Conservation (phyloP, 495 filamentous ascomycete species). For the Aspergillus nidulans region DNA sequence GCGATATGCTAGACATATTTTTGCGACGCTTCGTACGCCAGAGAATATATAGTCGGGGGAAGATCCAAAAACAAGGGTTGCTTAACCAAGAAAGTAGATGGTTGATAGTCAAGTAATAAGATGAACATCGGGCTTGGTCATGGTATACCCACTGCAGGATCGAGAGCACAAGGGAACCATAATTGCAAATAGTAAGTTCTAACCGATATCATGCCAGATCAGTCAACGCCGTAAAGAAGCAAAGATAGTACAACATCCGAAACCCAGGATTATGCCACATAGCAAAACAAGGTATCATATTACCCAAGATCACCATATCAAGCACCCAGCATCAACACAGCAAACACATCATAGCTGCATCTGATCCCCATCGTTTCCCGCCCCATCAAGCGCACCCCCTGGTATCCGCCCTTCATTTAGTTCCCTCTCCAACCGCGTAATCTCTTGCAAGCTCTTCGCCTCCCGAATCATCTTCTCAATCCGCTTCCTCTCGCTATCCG, state of each 20-base stretch:
- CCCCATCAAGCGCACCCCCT: constrained; percentile 49
- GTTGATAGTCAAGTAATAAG: too few relatives aligned
- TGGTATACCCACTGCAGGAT: neutral
- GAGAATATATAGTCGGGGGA: too few relatives aligned
- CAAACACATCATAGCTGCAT: constrained; percentile 32
- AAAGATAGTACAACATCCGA: neutral
- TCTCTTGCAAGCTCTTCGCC: constrained; percentile 82
- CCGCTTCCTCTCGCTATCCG: constrained; percentile 63
- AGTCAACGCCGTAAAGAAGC: neutral
- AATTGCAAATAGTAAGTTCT: neutral
- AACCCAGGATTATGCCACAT: neutral
- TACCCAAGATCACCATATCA: neutral
- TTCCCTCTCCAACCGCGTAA: constrained; percentile 76
- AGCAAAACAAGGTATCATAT: neutral
- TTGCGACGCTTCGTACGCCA: too few relatives aligned
- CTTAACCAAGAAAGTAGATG: too few relatives aligned
- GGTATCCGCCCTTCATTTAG: constrained; percentile 83
- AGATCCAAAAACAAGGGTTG: too few relatives aligned
- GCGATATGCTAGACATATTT: too few relatives aligned
- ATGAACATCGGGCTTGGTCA: too few relatives aligned
- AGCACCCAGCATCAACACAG: neutral
- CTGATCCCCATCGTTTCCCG: constrained; percentile 34
- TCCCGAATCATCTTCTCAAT: constrained; percentile 72
- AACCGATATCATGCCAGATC: neutral
- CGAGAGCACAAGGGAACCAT: neutral